phyloP scores from a whole-genome alignment of 441 rosid genomes.

The Euphorbia corollata region DNA sequence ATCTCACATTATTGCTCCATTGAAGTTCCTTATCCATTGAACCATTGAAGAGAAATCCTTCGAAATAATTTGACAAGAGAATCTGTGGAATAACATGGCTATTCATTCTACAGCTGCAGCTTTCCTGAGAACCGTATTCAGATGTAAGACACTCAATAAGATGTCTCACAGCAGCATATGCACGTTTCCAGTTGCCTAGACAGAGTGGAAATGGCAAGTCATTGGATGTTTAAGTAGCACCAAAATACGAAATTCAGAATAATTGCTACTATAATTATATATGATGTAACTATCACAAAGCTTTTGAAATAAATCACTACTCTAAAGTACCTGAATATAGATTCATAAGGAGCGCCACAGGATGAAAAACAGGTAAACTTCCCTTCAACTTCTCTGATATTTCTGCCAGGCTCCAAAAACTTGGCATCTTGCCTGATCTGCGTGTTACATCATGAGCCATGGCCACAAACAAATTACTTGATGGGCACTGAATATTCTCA shows the following conservation, averaged over 20 bases:
- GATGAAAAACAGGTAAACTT: conserved; percentile 70
- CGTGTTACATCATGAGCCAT: conserved; percentile 23
- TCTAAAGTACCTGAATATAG: conserved; percentile 67
- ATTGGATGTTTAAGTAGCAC: conserved; percentile 27
- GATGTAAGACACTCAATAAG: conserved; percentile 54
- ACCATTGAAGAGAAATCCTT: conserved; percentile 47
- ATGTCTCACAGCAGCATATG: conserved; percentile 68
- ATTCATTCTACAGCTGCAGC: conserved; percentile 26
- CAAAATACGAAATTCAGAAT: conserved; percentile 17
- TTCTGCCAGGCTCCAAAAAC: conserved; percentile 49
- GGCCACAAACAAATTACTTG: conserved; percentile 29
- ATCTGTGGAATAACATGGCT: conserved; percentile 47
- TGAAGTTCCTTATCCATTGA: conserved; percentile 46
- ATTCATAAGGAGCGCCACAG: conserved; percentile 65
- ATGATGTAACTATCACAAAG: background rate
- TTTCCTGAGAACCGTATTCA: conserved; percentile 35
- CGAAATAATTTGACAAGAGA: conserved; percentile 60
- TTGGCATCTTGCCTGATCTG: conserved; percentile 28
- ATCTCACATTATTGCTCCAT: conserved; percentile 53
- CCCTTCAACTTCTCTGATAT: conserved; percentile 52
- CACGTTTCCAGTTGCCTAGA: conserved; percentile 92
- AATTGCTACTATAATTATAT: background rate
- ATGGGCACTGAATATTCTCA: conserved; percentile 25
- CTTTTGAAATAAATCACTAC: conserved; percentile 14
- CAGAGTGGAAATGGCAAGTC: conserved; percentile 37